Base-by-base conservation (phyloP, 2,329 filamentous ascomycete species). In the Erysiphe pulchra region DNA sequence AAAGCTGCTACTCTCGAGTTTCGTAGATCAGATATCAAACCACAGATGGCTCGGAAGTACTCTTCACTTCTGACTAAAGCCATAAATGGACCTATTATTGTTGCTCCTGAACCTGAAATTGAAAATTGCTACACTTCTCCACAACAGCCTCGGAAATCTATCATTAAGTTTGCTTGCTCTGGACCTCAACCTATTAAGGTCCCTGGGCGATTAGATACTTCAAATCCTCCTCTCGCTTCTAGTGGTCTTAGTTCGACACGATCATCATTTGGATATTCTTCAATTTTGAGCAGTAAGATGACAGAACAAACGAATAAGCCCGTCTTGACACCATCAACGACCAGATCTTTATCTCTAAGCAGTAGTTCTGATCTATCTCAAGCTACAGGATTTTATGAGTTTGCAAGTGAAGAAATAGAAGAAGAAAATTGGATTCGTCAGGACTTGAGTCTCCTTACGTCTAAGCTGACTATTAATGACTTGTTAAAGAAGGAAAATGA, bases 361-460 rank as follows among this genome's bases (percentile, higher is more conserved):
- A 34, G 33, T 8, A 34, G n/a, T 11, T n/a, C 33, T 14, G 47
- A 54, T 31, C 50, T 49, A 16, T 59, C 56, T 1, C 71, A 77
- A 50, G 66, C 67, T 24, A 75, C 64, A 57, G 74, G 65, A 43
- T 95, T 94, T 57, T 83, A 94, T 59, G 87, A 93, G 56, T 95
- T 95, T 59, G 87, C 83, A 39, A 85, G 80, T 57, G 85, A 82
- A 44, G 70, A 76, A 47, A 69, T 79, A 37, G 75, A 83, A 48
- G 80, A 90, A 50, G 86, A 94, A 47, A 86, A 93, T 54, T 98
- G 90, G 90, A 82, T 92, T 30, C 66, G 66, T 14, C 75, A 79
- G 47, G 78, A 82, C 54, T 46, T 46, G 9, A 53, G 53, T 66
- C 72, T 32, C 67, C 70, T 51, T 20, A 8, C 70, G 72, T 31